Base-by-base conservation (phyloP, 202 grass and related monocot species). In the Brachypodium distachyon region DNA sequence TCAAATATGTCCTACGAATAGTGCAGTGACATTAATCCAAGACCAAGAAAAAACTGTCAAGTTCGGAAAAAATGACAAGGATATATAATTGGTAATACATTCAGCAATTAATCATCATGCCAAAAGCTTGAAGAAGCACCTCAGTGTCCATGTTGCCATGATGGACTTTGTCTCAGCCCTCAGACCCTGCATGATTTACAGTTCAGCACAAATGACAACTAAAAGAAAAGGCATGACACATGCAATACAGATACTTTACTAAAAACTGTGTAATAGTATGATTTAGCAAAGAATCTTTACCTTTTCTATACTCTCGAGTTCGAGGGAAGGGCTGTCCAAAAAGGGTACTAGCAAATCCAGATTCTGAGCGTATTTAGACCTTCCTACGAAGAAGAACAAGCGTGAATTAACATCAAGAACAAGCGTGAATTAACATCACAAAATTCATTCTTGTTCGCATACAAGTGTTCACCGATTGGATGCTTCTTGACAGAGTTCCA, bases 281-380 rank as follows among this genome's bases (percentile, higher is more conserved):
- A 48, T 39, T 67, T 27, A 17, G 44, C 18, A 66, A 52, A 52
- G 13, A n/a, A 7, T 9, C 10, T 0, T 37, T 80, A 90, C 86
- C 87, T 92, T 94, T 16, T 92, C 74, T 43, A 97, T 92, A 14
- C 52, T 83, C 67, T 94, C 94, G 4, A 94, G 86, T 32, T 90
- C 74, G 13, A 94, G 91, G 0, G 77, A 90, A 65, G 94, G 91
- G 51, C 64, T 79, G 62, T 97, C 82, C 12, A 97, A 92, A 72
- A 97, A 97, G 1, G 91, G 94, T 16, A 94, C 82, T 0, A 97
- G 84, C 73, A 94, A 60, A 5, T 77, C 84, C 31, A 97, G 78
- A 74, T 97, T 97, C 81, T 90, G 89, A 51, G 88, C 74, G 58
- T 97, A 97, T 60, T 76, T 67, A n/a, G 66, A 79, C 49, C 80